Evolutionary conservation across 2,329 filamentous ascomycete genomes (phyloP), one percentile per base, ranked within the genome.

Genomic region (Hirsutella rhossiliensis): DNA sequence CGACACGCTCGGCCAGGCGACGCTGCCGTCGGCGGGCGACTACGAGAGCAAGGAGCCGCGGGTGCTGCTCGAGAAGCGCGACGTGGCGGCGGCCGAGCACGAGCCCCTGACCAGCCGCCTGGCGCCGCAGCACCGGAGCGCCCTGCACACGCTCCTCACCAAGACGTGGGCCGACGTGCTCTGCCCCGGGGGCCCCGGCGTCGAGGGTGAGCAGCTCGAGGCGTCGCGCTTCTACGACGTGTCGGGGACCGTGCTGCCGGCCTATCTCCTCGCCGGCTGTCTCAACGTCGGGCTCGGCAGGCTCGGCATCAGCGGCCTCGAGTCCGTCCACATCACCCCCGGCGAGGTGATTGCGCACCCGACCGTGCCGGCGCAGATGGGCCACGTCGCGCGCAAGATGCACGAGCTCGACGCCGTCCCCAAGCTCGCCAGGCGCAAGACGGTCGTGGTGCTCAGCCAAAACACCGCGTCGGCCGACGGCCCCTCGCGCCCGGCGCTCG

Each of bases 321-420:
- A 66, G 13, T 53, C 56, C 11, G 53, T 72, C 5, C 56, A 52
- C 19, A 54, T 75, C 38, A 64, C 62, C 0, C 65, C 69, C 43
- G 69, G 71, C 41, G 72, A 75, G 29, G 61, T 76, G 19, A 56
- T 75, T n/a, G 59, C 68, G 12, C 56, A 72, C 47, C 69, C 72
- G 6, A 73, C 69, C 19, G 71, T 74, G 65, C 56, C 62, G 34
- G 58, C 62, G 15, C 72, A 76, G 45, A 66, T 72, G 47, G 69
- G 71, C 46, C 58, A 70, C 11, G 50, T 70, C 31, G 45, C 53
- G 6, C 45, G 45, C 23, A 56, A 52, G n/a, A 56, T 61, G 37
- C 53, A 41, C 28, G 48, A 51, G 8, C 42, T 48, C 3, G 55
- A 45, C 6, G 47, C 47, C 4, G 39, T 52, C 11, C 34, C 40